These are phyloP conservation scores for Aspergillus bombycis DNA, from an alignment of 2,329 filamentous ascomycete genomes.

Conservation along the genomic window DNA sequence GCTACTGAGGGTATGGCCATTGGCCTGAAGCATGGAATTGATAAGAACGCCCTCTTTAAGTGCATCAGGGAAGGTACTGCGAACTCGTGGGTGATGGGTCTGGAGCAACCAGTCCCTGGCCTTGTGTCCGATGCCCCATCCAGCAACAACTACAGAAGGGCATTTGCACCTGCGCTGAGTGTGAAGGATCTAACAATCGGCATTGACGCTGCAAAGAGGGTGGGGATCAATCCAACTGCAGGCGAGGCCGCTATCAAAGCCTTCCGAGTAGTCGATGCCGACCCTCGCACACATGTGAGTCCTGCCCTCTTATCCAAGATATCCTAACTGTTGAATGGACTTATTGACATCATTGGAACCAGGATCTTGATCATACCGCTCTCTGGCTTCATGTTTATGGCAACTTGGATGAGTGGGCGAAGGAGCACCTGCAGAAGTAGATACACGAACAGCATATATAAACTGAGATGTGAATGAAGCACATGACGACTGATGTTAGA, in stretches of 20 bases:
- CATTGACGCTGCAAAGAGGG: not conserved
- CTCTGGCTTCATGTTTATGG: not conserved
- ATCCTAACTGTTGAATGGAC: too few relatives aligned
- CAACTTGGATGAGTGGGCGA: too few relatives aligned
- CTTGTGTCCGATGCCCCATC: not conserved
- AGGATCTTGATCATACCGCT: not conserved
- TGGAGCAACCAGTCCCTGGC: not conserved
- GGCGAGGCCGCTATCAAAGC: not conserved
- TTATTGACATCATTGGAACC: not conserved
- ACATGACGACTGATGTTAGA: too few relatives aligned
- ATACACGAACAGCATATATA: too few relatives aligned
- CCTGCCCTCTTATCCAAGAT: not conserved
- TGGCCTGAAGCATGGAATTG: not conserved
- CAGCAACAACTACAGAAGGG: not conserved
- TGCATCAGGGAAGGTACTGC: not conserved
- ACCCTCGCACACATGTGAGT: not conserved
- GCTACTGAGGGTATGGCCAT: not conserved
- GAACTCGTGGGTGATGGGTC: not conserved
- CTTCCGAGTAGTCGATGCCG: not conserved
- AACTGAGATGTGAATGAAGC: too few relatives aligned
- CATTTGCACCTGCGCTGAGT: not conserved
- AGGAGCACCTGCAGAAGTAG: too few relatives aligned
- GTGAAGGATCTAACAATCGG: not conserved
- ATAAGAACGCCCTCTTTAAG: not conserved
- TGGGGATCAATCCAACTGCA: not conserved